A percentile compares a stretch with the other conserved stretches of the same genome.
Conservation (phyloP, 2,329 filamentous ascomycete species). For the Trichoderma lentiforme region DNA sequence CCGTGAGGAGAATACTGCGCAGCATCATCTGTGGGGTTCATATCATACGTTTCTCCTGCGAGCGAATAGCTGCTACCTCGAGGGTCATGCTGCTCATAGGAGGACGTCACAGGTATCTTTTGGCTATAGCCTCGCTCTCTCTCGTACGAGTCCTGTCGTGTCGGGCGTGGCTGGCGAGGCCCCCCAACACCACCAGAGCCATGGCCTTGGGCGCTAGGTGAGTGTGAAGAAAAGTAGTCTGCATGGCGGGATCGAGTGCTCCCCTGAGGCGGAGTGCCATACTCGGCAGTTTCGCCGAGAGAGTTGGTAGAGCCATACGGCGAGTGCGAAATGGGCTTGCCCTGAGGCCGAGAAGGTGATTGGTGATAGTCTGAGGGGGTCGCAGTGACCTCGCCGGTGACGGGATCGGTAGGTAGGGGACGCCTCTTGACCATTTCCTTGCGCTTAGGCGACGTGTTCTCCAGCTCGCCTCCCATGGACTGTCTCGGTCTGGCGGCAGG, state of each 20-base stretch:
- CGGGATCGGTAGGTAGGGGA: constrained; percentile 77
- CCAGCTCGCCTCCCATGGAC: constrained; percentile 34
- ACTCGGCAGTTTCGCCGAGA: constrained; percentile 52
- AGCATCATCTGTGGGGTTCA: constrained; percentile 29
- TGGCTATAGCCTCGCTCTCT: constrained; percentile 36
- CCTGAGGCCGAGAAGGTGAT: constrained; percentile 47
- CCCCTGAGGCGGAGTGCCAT: constrained; percentile 40
- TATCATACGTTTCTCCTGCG: constrained; percentile 33
- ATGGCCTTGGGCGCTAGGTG: constrained; percentile 22
- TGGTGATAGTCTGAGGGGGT: constrained; percentile 41
- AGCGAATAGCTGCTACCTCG: constrained; percentile 31
- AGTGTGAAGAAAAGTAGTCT: constrained; percentile 38
- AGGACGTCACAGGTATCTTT: constrained; percentile 29
- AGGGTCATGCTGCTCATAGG: constrained; percentile 39
- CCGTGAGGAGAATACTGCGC: constrained; percentile 38
- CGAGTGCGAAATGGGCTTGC: constrained; percentile 37
- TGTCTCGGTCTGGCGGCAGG: constrained; percentile 53
- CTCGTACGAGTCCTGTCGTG: constrained; percentile 34
- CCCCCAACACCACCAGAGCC: constrained; percentile 23
- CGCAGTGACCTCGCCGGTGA: constrained; percentile 50
- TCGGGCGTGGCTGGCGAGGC: constrained; percentile 32
- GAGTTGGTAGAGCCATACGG: constrained; percentile 49
- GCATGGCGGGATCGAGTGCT: constrained; percentile 31
- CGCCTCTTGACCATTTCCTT: constrained; percentile 72
- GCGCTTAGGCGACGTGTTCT: constrained; percentile 42